Evolutionary conservation across 768 basidiomycete genomes (phyloP).

Genomic region (Pulveroboletus sp.): DNA sequence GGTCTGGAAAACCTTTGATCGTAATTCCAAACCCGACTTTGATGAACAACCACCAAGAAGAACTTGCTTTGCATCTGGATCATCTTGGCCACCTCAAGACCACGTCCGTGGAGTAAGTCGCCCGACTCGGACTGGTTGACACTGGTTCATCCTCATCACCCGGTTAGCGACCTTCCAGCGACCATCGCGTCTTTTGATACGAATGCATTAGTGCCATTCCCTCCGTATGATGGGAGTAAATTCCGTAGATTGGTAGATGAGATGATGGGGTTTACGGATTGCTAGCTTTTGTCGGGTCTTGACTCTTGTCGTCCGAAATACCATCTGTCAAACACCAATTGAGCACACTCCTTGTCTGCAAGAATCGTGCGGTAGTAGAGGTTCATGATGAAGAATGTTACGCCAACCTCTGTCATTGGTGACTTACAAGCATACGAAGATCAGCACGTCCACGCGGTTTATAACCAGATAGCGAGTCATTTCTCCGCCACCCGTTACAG

Average conservation of each 20-base stretch:
- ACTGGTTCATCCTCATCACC: slow-evolving; percentile 7
- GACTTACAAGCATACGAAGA: slow-evolving; percentile 64
- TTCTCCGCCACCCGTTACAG: slow-evolving; percentile 91
- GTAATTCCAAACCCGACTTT: slow-evolving; percentile 88
- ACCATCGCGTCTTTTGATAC: slow-evolving; percentile 51
- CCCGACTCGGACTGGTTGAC: not conserved
- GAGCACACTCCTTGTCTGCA: not conserved
- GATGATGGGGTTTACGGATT: slow-evolving; percentile 64
- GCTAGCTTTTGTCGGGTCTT: not conserved
- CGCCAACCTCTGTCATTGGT: slow-evolving; percentile 40
- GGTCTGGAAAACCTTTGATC: slow-evolving; percentile 73
- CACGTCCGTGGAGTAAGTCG: slow-evolving; percentile 56
- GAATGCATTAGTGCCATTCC: slow-evolving; percentile 53
- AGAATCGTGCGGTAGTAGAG: no score
- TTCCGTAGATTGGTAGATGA: slow-evolving; percentile 71
- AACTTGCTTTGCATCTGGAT: slow-evolving; percentile 72
- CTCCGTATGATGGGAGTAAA: slow-evolving; percentile 61
- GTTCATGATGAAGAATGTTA: slow-evolving; percentile 31
- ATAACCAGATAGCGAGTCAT: slow-evolving; percentile 82
- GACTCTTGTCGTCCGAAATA: not conserved
- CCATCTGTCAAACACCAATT: not conserved
- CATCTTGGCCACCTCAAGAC: slow-evolving; percentile 55
- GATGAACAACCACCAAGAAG: slow-evolving; percentile 90
- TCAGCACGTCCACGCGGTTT: slow-evolving; percentile 76
- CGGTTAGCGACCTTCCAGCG: slow-evolving; percentile 49